Conservation (phyloP, 176 grass and related monocot genomes). For the Oryza punctata region DNA sequence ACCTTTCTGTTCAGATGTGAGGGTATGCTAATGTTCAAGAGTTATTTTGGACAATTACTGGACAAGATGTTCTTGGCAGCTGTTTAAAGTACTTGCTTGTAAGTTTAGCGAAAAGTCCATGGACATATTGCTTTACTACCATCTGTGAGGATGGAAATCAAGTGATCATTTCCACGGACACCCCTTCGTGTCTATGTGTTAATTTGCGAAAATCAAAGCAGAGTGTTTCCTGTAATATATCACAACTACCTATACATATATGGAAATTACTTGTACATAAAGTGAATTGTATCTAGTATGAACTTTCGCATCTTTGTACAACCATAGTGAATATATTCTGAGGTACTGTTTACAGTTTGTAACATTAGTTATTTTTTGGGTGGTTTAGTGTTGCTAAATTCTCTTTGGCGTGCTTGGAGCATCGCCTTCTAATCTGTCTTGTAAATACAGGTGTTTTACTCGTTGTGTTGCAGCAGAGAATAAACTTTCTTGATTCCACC, state of each 20-base stretch:
- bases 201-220: not conserved
- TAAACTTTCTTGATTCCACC: not conserved
- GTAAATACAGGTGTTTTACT: not conserved
- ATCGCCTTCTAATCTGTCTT: not conserved
- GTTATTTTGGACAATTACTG: not conserved
- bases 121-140: not conserved
- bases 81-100: not conserved
- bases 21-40: not conserved
- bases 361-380: not conserved
- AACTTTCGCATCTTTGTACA: not conserved
- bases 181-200: not conserved
- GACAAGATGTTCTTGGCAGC: not conserved
- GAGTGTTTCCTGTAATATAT: not conserved
- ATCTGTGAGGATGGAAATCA: not conserved
- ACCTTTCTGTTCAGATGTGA: not conserved
- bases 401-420: not conserved
- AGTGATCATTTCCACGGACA: not conserved
- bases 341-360: not conserved
- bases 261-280: conserved; percentile 1
- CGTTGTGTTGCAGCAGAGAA: not conserved
- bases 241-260: not conserved
- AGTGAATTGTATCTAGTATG: not conserved
- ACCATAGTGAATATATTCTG: not conserved
- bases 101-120: not conserved
- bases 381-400: not conserved